A percentile compares a stretch with the other conserved stretches of the same genome.
Conservation (phyloP, 371 early-diverging fungal species). For the Mortierella polycephala region DNA sequence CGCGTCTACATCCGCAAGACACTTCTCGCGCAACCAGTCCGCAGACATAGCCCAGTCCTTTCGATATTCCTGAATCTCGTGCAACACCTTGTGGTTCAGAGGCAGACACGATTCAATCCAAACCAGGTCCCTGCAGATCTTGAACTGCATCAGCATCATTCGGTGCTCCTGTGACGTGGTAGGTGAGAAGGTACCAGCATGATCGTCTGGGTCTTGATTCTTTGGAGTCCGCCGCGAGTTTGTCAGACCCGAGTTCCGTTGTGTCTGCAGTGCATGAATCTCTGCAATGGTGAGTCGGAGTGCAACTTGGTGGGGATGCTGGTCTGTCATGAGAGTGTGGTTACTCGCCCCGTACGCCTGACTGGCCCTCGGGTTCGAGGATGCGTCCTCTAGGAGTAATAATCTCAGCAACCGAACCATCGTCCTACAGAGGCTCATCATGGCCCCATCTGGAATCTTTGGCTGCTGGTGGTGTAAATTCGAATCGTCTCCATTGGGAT, state of each 20-base stretch:
- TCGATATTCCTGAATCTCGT: conserved; percentile 53
- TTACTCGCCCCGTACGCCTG: conserved; percentile 33
- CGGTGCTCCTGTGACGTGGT: conserved; percentile 4
- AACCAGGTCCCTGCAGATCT: conserved; percentile 41
- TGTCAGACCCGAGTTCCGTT: conserved; percentile 29
- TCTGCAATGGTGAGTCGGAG: conserved; percentile 41
- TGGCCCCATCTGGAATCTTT: conserved; percentile 36
- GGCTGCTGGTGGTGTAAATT: conserved; percentile 27
- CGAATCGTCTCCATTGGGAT: conserved; percentile 16
- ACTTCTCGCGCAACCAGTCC: conserved; percentile 50
- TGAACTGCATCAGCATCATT: conserved; percentile 44
- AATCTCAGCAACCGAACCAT: conserved; percentile 61
- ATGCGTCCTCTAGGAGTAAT: conserved; percentile 59
- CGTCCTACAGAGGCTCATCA: conserved; percentile 60
- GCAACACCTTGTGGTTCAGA: conserved; percentile 45
- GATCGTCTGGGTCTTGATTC: too few species aligned
- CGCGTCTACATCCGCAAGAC: conserved; percentile 42
- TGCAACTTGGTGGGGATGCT: conserved; percentile 16
- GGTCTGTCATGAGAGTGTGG: conserved; percentile 18
- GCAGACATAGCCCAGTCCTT: conserved; percentile 51
- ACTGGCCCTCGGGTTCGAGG: conserved; percentile 19
- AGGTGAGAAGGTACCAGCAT: not conserved
- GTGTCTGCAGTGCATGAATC: conserved; percentile 49
- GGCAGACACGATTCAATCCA: conserved; percentile 54
- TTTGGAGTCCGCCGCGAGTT: too few species aligned